Evolutionary conservation across 805 yeast species (phyloP).

Genomic region (Hanseniaspora occidentalis): DNA sequence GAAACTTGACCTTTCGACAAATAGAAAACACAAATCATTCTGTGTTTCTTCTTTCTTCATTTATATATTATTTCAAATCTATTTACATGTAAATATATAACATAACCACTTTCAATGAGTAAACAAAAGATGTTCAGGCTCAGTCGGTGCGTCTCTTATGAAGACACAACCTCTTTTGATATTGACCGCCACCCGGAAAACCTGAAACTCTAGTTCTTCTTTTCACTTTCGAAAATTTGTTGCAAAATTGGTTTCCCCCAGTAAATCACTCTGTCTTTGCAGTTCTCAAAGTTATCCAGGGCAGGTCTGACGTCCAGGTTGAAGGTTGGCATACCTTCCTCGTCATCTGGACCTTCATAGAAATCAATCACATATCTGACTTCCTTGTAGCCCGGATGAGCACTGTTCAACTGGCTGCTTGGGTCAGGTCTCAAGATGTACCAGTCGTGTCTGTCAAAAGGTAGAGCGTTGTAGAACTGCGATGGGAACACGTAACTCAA

Average conservation of each 20-base stretch:
- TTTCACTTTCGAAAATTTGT: background rate
- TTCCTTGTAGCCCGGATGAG: slow-evolving; percentile 39
- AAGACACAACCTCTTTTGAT: too few species aligned
- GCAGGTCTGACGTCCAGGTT: slow-evolving; percentile 94
- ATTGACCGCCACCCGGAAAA: too few species aligned
- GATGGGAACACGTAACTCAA: slow-evolving; percentile 64
- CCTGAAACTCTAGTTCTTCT: background rate
- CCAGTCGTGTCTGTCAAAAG: slow-evolving; percentile 99
- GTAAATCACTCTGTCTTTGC: slow-evolving; percentile 60
- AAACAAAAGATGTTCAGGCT: too few species aligned
- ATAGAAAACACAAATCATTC: too few species aligned
- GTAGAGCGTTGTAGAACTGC: slow-evolving; percentile 63
- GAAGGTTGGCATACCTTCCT: slow-evolving; percentile 82
- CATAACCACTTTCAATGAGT: too few species aligned
- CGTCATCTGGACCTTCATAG: slow-evolving; percentile 90
- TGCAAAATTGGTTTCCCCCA: slow-evolving; percentile 14
- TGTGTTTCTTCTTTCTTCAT: too few species aligned
- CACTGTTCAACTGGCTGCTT: slow-evolving; percentile 12
- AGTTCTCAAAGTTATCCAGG: slow-evolving; percentile 52
- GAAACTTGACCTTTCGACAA: too few species aligned
- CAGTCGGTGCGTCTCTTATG: background rate
- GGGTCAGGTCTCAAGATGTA: slow-evolving; percentile 62
- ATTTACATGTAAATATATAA: background rate
- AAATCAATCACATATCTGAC: slow-evolving; percentile 93
- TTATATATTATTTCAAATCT: too few species aligned